phyloP scores from a whole-genome alignment of 495 filamentous ascomycete species.

The Tuber aestivum region DNA sequence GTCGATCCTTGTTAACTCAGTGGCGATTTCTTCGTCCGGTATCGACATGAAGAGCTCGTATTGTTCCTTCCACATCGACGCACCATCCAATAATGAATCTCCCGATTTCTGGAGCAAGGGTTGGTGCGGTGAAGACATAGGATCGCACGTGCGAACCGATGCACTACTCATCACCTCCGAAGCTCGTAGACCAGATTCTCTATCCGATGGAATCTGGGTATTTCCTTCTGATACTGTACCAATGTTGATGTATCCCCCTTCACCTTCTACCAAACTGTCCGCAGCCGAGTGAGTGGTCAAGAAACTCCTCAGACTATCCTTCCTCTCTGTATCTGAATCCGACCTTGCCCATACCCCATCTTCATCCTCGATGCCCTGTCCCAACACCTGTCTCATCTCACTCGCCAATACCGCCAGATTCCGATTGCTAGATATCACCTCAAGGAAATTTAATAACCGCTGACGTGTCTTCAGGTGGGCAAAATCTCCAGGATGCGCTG shows the following conservation, averaged over 20 bases:
- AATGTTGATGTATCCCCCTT: conserved; percentile 35
- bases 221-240: conserved; percentile 21
- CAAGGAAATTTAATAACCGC: conserved; percentile 64
- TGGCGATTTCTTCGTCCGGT: conserved; percentile 68
- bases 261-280: conserved; percentile 35
- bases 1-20: conserved; percentile 89
- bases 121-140: conserved; percentile 25
- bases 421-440: conserved; percentile 59
- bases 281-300: conserved; percentile 47
- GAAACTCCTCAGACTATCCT: conserved; percentile 43
- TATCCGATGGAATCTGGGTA: conserved; percentile 15
- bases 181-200: conserved; percentile 40
- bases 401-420: conserved; percentile 75
- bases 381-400: conserved; percentile 65
- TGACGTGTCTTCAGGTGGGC: conserved; percentile 68
- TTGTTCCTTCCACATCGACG: conserved; percentile 32
- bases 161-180: conserved; percentile 48
- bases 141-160: conserved; percentile 42
- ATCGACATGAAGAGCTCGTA: conserved; percentile 42
- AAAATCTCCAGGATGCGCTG: conserved; percentile 89
- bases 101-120: conserved; percentile 23
- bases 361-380: conserved; percentile 68
- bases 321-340: conserved; percentile 53
- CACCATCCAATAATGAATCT: conserved; percentile 14
- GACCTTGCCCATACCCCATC: conserved; percentile 71